phyloP scores from a whole-genome alignment of 1,284 basidiomycete genomes.

The Uromyces viciae-fabae region DNA sequence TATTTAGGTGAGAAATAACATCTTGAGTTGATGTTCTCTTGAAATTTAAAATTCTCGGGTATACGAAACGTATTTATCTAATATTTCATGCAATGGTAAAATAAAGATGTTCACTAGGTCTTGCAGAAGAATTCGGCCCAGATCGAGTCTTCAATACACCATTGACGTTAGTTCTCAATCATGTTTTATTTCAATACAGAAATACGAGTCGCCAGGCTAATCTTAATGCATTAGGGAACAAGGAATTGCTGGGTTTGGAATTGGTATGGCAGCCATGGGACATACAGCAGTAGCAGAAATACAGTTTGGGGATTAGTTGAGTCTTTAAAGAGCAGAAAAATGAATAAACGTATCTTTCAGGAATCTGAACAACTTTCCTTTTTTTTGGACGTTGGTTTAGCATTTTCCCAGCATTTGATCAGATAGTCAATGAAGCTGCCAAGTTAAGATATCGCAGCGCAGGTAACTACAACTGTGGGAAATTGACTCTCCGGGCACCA shows the following conservation, averaged over 20 bases:
- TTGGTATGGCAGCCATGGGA: conserved; percentile 85
- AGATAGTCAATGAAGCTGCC: conserved; percentile 93
- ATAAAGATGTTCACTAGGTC: conserved; percentile 61
- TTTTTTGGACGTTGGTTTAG: neutral
- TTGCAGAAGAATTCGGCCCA: conserved; percentile 85
- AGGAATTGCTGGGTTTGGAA: conserved; percentile 90
- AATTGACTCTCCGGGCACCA: conserved; percentile 79
- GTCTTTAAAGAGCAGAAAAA: neutral
- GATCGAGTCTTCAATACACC: conserved; percentile 95
- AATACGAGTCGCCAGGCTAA: neutral
- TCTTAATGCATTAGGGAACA: conserved; percentile 62
- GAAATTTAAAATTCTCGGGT: too few relatives aligned
- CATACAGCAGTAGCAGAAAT: conserved; percentile 93
- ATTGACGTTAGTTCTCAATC: conserved; percentile 54
- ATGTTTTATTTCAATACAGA: neutral
- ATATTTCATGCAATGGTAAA: too few relatives aligned
- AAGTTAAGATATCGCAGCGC: conserved; percentile 87
- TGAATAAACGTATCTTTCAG: neutral
- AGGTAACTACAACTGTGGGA: conserved; percentile 75
- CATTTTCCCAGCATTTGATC: conserved; percentile 60
- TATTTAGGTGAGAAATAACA: conserved; percentile 19
- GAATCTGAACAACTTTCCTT: neutral
- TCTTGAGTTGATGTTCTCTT: neutral
- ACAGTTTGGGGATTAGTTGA: conserved; percentile 59
- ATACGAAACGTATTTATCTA: too few relatives aligned